phyloP scores from a whole-genome alignment of 352 stramenopile species.

The Phytopythium mirpurense region DNA sequence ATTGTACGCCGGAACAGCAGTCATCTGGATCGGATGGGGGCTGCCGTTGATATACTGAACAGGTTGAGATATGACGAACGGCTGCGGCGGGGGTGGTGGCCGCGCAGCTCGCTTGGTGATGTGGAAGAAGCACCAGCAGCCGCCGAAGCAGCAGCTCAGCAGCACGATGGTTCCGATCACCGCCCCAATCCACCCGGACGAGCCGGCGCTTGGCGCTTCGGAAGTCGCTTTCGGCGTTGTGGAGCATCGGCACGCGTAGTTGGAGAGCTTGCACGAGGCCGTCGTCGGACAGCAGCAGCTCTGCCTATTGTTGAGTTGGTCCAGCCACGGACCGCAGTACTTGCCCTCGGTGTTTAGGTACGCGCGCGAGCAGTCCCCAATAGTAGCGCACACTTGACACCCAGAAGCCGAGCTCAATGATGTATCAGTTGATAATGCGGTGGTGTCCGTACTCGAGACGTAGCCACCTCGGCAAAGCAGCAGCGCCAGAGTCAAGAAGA shows the following conservation, averaged over 20 bases:
- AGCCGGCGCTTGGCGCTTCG: constrained; percentile 6
- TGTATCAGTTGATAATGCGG: neutral
- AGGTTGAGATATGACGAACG: constrained; percentile 14
- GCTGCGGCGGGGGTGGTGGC: constrained; percentile 12
- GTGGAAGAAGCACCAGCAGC: constrained; percentile 12
- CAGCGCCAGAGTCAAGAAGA: neutral
- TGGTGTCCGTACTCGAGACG: neutral
- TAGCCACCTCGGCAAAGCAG: neutral
- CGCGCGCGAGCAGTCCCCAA: constrained; percentile 18
- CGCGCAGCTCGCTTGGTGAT: constrained; percentile 9
- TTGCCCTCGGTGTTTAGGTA: constrained; percentile 20
- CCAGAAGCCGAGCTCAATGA: constrained; percentile 6
- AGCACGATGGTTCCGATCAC: constrained; percentile 12
- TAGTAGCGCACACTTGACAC: constrained; percentile 18
- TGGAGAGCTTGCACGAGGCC: constrained; percentile 18
- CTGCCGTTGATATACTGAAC: neutral
- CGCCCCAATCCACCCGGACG: constrained; percentile 10
- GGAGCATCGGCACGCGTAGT: constrained; percentile 24
- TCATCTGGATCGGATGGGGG: neutral
- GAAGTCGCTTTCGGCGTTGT: constrained; percentile 3
- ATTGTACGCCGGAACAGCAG: neutral
- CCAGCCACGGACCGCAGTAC: constrained; percentile 28
- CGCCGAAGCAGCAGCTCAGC: constrained; percentile 19
- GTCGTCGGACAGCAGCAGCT: constrained; percentile 25
- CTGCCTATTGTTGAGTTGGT: constrained; percentile 17